These are phyloP conservation scores for Exobasidium cylindrosporum DNA, from an alignment of 1,284 basidiomycete species.

Conservation along the genomic window DNA sequence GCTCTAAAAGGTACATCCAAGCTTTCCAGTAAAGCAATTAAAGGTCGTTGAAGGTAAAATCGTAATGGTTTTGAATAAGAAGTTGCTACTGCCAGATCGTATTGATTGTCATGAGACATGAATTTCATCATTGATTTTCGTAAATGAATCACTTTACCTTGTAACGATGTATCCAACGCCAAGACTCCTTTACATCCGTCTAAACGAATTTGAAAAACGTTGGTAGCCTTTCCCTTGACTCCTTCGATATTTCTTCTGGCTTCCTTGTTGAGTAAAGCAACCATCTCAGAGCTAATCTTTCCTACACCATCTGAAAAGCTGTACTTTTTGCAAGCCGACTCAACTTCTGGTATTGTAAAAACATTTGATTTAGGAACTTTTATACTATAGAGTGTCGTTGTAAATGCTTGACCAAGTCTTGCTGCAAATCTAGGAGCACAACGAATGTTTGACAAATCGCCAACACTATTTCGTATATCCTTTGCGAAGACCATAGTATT, in stretches of 20 bases:
- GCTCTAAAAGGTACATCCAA: conserved; percentile 63
- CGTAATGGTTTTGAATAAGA: conserved; percentile 63
- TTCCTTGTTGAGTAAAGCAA: conserved; percentile 60
- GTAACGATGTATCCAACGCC: conserved; percentile 63
- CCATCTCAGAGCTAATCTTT: conserved; percentile 64
- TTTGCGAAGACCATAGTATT: conserved; percentile 60
- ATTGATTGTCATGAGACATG: conserved; percentile 53
- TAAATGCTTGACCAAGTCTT: conserved; percentile 75
- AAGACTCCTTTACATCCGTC: conserved; percentile 74
- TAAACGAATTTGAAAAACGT: conserved; percentile 70
- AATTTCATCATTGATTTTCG: conserved; percentile 77
- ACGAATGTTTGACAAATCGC: conserved; percentile 65
- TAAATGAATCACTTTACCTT: conserved; percentile 62
- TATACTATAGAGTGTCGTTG: conserved; percentile 71
- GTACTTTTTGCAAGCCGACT: conserved; percentile 49
- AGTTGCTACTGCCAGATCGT: conserved; percentile 68
- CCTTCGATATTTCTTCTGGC: conserved; percentile 55
- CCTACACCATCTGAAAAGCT: conserved; percentile 70
- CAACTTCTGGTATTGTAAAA: conserved; percentile 59
- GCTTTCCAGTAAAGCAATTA: conserved; percentile 69
- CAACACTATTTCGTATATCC: conserved; percentile 65
- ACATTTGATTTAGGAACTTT: conserved; percentile 62
- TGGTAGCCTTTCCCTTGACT: conserved; percentile 11
- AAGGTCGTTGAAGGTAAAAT: conserved; percentile 58
- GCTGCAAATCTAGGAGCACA: conserved; percentile 74